Conservation (phyloP, 2,329 filamentous ascomycete genomes). For the Pseudopithomyces chartarum region DNA sequence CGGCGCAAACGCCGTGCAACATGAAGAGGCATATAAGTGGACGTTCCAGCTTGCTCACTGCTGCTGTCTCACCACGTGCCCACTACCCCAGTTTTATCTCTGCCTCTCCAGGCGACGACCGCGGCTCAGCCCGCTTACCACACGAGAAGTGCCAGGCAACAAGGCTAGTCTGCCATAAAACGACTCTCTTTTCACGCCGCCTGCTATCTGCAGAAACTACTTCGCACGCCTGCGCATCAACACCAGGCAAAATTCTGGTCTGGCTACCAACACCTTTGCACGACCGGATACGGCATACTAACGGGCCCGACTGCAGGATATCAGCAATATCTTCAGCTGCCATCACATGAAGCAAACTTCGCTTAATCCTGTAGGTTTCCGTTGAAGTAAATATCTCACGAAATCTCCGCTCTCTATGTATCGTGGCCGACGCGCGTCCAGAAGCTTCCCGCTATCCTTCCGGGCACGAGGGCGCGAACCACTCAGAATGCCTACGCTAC, state of each 20-base stretch:
- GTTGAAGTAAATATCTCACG: too few relatives aligned
- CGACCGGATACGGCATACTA: background rate
- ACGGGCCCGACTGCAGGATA: background rate
- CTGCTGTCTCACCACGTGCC: slow-evolving; percentile 1
- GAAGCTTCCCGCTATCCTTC: too few relatives aligned
- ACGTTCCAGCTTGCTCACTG: background rate
- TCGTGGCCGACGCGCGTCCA: too few relatives aligned
- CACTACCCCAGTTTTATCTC: background rate
- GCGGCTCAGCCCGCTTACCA: background rate
- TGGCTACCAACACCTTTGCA: background rate
- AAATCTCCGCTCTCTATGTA: too few relatives aligned
- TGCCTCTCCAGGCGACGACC: slow-evolving; percentile 6
- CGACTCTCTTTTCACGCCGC: background rate
- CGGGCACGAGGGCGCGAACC: too few relatives aligned
- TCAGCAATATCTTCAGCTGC: background rate
- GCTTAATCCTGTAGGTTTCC: too few relatives aligned
- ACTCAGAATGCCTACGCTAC: too few relatives aligned
- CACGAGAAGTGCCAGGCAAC: slow-evolving; percentile 8
- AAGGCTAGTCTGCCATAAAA: background rate
- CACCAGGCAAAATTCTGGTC: background rate
- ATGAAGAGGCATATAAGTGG: background rate
- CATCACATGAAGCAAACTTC: too few relatives aligned
- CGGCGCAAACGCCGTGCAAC: slow-evolving; percentile 12
- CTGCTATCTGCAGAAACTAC: background rate
- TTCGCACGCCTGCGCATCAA: background rate